These are phyloP conservation scores for Lactifluus echinatus DNA, from an alignment of 768 basidiomycete genomes.

Conservation along the genomic window DNA sequence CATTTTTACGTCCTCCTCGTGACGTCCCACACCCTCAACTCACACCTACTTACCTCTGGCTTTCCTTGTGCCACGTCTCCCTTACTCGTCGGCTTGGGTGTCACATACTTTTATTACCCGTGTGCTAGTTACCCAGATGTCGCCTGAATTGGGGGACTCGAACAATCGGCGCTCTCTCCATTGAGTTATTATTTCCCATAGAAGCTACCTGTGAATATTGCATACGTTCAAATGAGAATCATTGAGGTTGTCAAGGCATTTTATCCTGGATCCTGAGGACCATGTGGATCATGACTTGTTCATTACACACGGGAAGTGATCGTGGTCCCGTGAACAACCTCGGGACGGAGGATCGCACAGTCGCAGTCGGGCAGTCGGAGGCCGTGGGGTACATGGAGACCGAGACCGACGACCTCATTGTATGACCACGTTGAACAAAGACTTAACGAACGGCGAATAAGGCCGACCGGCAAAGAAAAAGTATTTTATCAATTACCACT, in stretches of 20 bases:
- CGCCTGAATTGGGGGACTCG: neutral
- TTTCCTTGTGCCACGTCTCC: neutral
- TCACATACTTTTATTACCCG: neutral
- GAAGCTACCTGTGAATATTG: conserved; percentile 6
- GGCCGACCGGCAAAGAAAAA: no score
- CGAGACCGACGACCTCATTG: no score
- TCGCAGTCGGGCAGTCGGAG: no score
- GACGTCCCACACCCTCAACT: neutral
- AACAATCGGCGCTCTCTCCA: neutral
- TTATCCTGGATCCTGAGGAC: neutral
- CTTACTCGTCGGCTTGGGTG: neutral
- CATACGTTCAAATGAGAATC: conserved; percentile 4
- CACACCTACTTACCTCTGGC: neutral
- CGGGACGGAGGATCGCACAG: no score
- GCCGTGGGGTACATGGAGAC: no score
- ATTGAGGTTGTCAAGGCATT: neutral
- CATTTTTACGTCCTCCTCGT: conserved; percentile 1
- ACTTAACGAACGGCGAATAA: neutral
- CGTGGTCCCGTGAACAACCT: neutral
- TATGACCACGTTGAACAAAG: neutral
- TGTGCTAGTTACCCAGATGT: neutral
- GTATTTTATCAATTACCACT: no score
- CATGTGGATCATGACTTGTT: neutral
- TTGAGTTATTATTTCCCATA: conserved; percentile 7
- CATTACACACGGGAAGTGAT: neutral